Evolutionary conservation across 306 rosid genomes (phyloP).

Genomic region (Abrus pulchellus): DNA sequence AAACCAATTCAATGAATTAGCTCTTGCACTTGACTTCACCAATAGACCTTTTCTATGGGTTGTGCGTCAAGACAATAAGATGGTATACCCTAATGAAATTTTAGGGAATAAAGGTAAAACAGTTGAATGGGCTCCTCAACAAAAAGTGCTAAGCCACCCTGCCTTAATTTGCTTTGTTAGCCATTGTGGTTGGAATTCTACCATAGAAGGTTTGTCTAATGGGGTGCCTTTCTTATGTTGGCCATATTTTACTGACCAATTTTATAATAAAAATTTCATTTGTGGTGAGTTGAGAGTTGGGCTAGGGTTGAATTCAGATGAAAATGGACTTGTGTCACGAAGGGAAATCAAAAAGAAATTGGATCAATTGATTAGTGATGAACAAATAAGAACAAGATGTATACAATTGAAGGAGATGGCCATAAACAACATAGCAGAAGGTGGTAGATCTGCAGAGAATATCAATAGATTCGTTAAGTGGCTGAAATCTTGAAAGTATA

Average conservation of each 20-base stretch:
- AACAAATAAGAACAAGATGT: conserved; percentile 42
- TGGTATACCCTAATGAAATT: conserved; percentile 41
- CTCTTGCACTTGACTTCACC: conserved; percentile 46
- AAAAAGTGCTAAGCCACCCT: conserved; percentile 51
- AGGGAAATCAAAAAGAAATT: conserved; percentile 54
- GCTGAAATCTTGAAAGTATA: conserved; percentile 39
- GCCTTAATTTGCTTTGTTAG: conserved; percentile 56
- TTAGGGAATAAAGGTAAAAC: conserved; percentile 41
- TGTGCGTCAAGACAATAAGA: conserved; percentile 31
- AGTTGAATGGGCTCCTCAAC: conserved; percentile 59
- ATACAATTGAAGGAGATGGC: conserved; percentile 23
- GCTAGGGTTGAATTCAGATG: conserved; percentile 44
- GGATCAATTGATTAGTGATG: conserved; percentile 47
- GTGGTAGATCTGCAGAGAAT: conserved; percentile 47
- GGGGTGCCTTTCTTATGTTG: conserved; percentile 66
- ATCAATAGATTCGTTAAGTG: conserved; percentile 50
- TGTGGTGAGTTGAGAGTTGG: conserved; percentile 64
- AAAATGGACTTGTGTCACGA: conserved; percentile 45
- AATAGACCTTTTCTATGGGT: conserved; percentile 59
- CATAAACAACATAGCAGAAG: conserved; percentile 13
- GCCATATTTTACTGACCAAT: conserved; percentile 59
- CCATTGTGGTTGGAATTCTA: conserved; percentile 70
- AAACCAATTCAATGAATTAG: conserved; percentile 51
- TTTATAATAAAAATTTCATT: conserved; percentile 40
- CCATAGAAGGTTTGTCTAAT: conserved; percentile 53